These are phyloP conservation scores for Floccularia luteovirens DNA, from an alignment of 768 basidiomycete species.

Conservation along the genomic window DNA sequence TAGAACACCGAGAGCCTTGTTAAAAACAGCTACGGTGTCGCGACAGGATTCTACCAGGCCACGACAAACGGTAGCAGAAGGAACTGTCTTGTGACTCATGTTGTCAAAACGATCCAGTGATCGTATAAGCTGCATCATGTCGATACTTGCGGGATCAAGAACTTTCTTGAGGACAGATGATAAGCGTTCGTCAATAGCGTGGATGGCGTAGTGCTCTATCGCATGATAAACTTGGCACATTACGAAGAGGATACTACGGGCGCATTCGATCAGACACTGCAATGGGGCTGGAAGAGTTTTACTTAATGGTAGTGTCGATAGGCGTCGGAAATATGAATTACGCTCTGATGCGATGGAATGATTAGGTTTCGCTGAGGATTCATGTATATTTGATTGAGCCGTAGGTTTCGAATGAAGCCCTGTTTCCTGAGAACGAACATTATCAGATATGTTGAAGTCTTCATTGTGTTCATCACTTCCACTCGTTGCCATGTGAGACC, in stretches of 20 bases:
- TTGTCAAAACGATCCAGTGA: slow-evolving; percentile 90
- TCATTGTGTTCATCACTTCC: slow-evolving; percentile 2
- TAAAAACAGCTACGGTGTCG: slow-evolving; percentile 77
- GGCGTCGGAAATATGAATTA: slow-evolving; percentile 90
- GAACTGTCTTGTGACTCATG: slow-evolving; percentile 58
- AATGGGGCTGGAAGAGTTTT: slow-evolving; percentile 67
- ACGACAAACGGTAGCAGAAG: slow-evolving; percentile 67
- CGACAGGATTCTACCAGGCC: slow-evolving; percentile 76
- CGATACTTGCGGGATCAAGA: slow-evolving; percentile 74
- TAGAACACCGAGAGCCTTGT: slow-evolving; percentile 83
- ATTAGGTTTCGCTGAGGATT: slow-evolving; percentile 30
- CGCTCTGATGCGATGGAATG: slow-evolving; percentile 72
- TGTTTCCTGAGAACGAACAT: slow-evolving; percentile 24
- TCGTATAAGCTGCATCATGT: slow-evolving; percentile 79
- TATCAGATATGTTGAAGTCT: not conserved
- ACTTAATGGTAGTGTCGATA: slow-evolving; percentile 69
- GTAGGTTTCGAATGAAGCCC: slow-evolving; percentile 24
- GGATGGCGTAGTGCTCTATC: slow-evolving; percentile 79
- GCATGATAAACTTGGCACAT: slow-evolving; percentile 88
- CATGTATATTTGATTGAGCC: slow-evolving; percentile 22
- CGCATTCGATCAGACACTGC: slow-evolving; percentile 71
- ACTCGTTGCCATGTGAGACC: not conserved
- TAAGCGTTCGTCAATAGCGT: slow-evolving; percentile 76
- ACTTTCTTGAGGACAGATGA: slow-evolving; percentile 77
- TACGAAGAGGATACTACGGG: slow-evolving; percentile 87